Evolutionary conservation across 2,329 filamentous ascomycete genomes (phyloP).

Genomic region (Aureobasidium sp.): DNA sequence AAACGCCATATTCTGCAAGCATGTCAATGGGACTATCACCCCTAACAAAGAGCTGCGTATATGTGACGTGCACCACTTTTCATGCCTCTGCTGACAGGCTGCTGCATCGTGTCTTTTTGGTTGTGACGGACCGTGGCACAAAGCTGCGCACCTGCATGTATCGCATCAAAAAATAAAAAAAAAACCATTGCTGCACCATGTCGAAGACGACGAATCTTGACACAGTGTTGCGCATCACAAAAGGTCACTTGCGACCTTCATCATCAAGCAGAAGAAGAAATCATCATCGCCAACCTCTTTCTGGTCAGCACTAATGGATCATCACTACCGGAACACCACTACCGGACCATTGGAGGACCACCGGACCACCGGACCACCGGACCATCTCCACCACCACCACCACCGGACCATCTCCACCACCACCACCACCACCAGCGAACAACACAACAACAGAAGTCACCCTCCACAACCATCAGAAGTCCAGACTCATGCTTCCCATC

Average conservation of each 20-base stretch:
- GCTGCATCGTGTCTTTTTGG: neutral
- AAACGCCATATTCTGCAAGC: neutral
- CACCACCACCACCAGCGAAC: no score
- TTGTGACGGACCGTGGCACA: constrained; percentile 3
- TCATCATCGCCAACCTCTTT: no score
- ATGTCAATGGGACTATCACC: neutral
- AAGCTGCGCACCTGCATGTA: neutral
- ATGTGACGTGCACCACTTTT: constrained; percentile 1
- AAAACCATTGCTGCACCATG: neutral
- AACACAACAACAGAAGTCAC: no score
- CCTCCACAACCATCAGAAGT: no score
- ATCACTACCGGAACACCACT: no score
- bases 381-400: no score
- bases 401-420: no score
- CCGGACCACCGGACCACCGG: no score
- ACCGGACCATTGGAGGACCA: no score
- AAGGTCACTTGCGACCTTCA: no score
- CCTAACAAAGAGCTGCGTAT: neutral
- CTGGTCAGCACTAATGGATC: no score
- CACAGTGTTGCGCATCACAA: neutral
- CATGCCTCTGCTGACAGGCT: neutral
- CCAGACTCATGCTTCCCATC: neutral
- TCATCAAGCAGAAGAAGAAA: neutral
- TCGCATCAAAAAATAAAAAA: neutral
- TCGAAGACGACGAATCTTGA: neutral